Evolutionary conservation across 768 basidiomycete genomes (phyloP).

Genomic region (Paxillus rubicundulus): DNA sequence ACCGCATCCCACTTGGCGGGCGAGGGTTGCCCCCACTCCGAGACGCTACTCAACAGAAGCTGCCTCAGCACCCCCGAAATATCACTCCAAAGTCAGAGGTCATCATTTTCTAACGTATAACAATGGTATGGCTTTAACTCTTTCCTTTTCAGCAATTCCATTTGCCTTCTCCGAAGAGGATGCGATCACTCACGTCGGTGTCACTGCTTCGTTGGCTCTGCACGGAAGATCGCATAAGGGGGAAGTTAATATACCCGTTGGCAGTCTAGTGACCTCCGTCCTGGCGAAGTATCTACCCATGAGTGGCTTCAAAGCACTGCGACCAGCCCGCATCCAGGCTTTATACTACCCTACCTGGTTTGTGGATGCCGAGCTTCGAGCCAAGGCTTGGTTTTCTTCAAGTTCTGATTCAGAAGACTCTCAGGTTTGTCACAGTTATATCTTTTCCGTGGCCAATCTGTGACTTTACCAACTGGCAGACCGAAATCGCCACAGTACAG

Average conservation of each 20-base stretch:
- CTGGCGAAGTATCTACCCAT: conserved; percentile 39
- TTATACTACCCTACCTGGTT: conserved; percentile 67
- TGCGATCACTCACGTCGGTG: conserved; percentile 41
- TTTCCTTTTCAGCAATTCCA: conserved; percentile 42
- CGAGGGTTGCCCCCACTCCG: no score
- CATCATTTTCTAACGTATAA: conserved; percentile 6
- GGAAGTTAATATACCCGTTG: conserved; percentile 16
- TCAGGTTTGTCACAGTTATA: conserved; percentile 19
- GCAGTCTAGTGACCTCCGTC: conserved; percentile 27
- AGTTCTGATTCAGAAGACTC: conserved; percentile 20
- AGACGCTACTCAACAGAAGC: background rate
- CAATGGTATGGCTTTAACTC: conserved; percentile 6
- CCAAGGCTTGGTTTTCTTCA: conserved; percentile 28
- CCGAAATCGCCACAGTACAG: conserved; percentile 31
- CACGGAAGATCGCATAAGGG: conserved; percentile 15
- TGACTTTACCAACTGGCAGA: conserved; percentile 23
- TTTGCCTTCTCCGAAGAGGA: conserved; percentile 47
- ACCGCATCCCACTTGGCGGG: no score
- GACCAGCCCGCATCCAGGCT: conserved; percentile 47
- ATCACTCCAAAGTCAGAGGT: conserved; percentile 43
- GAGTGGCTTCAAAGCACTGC: conserved; percentile 38
- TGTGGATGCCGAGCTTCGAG: conserved; percentile 52
- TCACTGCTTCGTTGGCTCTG: conserved; percentile 28
- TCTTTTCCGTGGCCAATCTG: background rate
- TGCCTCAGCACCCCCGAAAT: conserved; percentile 11